Evolutionary conservation across 768 basidiomycete species (phyloP), one percentile per base, ranked within the genome.

Genomic region (Lentinula lateritia): DNA sequence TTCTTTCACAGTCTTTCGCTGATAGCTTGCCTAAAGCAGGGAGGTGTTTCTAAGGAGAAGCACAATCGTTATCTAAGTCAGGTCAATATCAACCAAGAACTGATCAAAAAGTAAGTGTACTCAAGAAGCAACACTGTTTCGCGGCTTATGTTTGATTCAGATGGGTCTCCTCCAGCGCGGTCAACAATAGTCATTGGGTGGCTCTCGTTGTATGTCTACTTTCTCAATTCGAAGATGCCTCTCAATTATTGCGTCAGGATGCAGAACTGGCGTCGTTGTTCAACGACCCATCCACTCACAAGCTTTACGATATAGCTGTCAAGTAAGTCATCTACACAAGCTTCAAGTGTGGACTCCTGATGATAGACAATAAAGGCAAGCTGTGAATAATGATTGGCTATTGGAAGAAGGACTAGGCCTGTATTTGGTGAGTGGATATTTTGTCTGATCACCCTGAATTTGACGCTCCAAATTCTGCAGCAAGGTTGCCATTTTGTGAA

Each of bases 1-100:
- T 90, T 88, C 72, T 89, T 87, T 70, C 88, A 90, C 68, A 86
- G 80, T 64, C 76, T 91, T 39, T 83, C 89, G 3, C 71, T 91
- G 72, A 80, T 88, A 54, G 79, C 82, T 4, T 85, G 83, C 66
- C 67, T 89, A 38, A 79, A 87, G 38, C 74, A 77, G 55, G 80
- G 77, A 3, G 66, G 72, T 7, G 61, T 82, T 2, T 56, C 76
- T 3, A 71, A 71, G 13, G 72, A 75, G 5, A 63, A 71, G 46
- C 75, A 75, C 32, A 62, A 63, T 0, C 69, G 67, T 15, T 89
- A 88, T 67, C 58, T 86, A 50, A 71, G 74, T 7, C 89, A 91
- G 68, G 75, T 89, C 50, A 75, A 76, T 18, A 70, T 74, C 9
- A 91, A 90, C 69, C 87, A 89, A 70, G 67, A 69, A 10, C 88